phyloP scores from a whole-genome alignment of 2,329 filamentous ascomycete genomes.

The Didymella pomorum region DNA sequence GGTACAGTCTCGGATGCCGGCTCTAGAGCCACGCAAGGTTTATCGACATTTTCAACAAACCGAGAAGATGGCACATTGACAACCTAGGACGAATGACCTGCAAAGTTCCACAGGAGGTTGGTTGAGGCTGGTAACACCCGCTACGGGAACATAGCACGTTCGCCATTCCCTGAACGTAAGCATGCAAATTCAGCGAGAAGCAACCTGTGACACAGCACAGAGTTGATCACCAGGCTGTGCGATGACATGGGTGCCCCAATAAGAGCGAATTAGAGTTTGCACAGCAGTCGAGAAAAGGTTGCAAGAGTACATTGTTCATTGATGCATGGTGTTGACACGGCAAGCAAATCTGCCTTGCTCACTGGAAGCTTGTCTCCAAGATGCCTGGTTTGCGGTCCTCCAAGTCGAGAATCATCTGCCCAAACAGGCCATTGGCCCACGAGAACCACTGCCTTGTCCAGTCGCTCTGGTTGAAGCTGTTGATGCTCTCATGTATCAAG shows the following conservation, averaged over 20 bases:
- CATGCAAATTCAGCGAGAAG: conserved; percentile 8
- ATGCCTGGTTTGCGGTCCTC: conserved; percentile 55
- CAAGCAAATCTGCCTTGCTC: conserved; percentile 19
- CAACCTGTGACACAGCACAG: conserved; percentile 8
- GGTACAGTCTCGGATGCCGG: conserved; percentile 16
- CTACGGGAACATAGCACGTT: conserved; percentile 3
- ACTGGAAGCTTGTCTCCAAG: conserved; percentile 55
- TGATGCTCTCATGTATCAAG: conserved; percentile 62
- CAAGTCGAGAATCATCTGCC: conserved; percentile 59
- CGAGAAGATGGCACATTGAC: background rate
- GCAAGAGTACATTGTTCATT: conserved; percentile 5
- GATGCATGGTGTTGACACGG: background rate
- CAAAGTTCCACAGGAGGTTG: background rate
- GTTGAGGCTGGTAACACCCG: conserved; percentile 13
- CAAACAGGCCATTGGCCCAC: conserved; percentile 62
- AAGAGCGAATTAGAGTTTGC: background rate
- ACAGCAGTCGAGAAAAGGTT: conserved; percentile 3
- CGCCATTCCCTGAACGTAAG: conserved; percentile 6
- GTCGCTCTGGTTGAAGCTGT: conserved; percentile 55
- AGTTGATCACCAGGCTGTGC: conserved; percentile 9
- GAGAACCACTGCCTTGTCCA: conserved; percentile 62
- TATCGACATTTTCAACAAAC: conserved; percentile 5
- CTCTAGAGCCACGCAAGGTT: conserved; percentile 5
- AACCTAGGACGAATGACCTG: background rate
- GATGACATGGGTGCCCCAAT: conserved; percentile 6